Base-by-base conservation (phyloP, 2,329 filamentous ascomycete genomes). In the Epicoccum nigrum region DNA sequence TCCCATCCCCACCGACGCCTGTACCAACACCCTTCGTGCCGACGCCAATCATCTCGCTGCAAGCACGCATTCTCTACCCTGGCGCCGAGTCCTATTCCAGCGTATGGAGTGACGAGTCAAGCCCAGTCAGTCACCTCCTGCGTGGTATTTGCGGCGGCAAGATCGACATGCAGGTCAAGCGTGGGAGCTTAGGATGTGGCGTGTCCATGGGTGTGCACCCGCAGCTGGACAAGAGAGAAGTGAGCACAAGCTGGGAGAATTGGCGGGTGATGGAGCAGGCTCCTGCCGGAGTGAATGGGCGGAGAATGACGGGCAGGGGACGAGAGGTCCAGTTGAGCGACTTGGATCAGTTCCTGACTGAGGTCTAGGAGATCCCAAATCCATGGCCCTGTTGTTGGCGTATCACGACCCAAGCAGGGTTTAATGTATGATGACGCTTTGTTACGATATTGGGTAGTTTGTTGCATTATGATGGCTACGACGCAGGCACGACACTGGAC, bases 1-100 rank as follows among this genome's bases (percentile, higher is more conserved):
- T 76, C 17, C 66, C 51, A 23, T 64, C 48, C 8, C 43, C 7
- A 15, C 64, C 39, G n/a, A 49, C 17, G 5, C 30, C 48, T 8
- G 21, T 20, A 9, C 23, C 23, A 7, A 25, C 23, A 25, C 19
- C 42, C 9, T 28, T 23, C 4, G 5, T 21, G 11, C 31, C 37
- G 17, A 23, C 28, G 0, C 68, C 41, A 8, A 51, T 45, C 11
- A 42, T 72, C 48, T 60, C 69, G 13, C 58, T 77, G 19, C 70
- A 76, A 46, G 54, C 75, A 19, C 69, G 74, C 7, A 67, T 77
- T 37, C 72, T 74, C 48, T 77, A 74, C 37, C 71, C 75, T 0
- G 74, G 73, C 7, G 62, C 65, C 3, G 64, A 71, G 32, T 63
- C 67, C 9, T 76, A 76, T 56, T 63, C 58, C 34, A 63, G 56